These are phyloP conservation scores for Cunninghamia lanceolata DNA, from an alignment of 75 land plant genomes.

Conservation along the genomic window DNA sequence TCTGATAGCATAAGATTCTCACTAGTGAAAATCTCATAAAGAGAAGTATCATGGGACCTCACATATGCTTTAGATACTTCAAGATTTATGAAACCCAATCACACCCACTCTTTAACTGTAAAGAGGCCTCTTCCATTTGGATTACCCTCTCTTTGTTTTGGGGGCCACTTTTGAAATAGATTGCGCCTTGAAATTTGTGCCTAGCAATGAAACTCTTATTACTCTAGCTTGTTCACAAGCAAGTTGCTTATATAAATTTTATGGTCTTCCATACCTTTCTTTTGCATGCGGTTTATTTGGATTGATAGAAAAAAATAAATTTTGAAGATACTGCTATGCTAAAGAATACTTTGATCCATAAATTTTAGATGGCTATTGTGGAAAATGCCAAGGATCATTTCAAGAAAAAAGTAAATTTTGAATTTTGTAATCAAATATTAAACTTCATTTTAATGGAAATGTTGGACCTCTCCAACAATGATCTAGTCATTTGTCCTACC, in stretches of 20 bases:
- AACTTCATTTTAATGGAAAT: neutral
- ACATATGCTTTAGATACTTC: neutral
- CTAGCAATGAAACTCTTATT: too few relatives aligned
- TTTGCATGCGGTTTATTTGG: neutral
- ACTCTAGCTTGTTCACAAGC: neutral
- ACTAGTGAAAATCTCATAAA: neutral
- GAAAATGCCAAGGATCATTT: neutral
- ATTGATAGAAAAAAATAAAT: neutral
- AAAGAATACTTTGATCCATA: neutral
- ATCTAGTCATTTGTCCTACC: neutral
- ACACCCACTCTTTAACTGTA: neutral
- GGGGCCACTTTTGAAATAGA: neutral
- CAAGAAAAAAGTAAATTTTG: too few relatives aligned
- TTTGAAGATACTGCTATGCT: neutral
- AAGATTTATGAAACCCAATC: neutral
- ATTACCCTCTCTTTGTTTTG: neutral
- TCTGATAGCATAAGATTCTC: too few relatives aligned
- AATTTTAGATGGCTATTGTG: neutral
- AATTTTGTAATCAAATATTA: too few relatives aligned
- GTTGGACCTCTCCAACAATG: neutral
- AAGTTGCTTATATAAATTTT: neutral
- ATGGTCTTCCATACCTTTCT: neutral
- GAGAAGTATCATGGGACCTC: neutral
- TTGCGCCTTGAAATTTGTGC: neutral
- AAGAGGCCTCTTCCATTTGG: neutral